Evolutionary conservation across 176 grass and related monocot species (phyloP).

Genomic region (Puccinellia tenuiflora): DNA sequence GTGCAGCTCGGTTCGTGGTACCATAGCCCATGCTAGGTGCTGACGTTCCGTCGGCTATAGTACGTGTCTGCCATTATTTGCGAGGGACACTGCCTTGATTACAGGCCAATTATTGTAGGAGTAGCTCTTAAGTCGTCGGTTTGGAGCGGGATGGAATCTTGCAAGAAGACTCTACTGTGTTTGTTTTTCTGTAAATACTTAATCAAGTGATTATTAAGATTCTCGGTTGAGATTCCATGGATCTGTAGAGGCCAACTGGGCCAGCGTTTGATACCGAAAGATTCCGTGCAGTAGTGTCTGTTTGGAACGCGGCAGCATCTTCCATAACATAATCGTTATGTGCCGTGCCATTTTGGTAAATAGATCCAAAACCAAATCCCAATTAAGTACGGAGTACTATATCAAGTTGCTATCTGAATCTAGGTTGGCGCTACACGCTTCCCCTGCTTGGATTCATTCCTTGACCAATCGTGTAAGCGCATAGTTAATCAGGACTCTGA

Average conservation of each 20-base stretch:
- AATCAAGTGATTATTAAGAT: background rate
- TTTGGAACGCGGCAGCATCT: background rate
- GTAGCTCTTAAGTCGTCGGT: background rate
- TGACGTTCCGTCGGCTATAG: background rate
- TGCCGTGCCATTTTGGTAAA: too few species aligned
- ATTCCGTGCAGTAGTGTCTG: background rate
- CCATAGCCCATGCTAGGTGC: background rate
- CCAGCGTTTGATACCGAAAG: background rate
- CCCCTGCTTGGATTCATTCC: background rate
- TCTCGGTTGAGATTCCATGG: constrained; percentile 19
- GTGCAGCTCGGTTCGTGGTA: background rate
- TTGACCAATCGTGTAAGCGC: background rate
- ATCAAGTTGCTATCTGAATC: constrained; percentile 3
- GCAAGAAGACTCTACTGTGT: background rate
- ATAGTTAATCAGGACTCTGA: background rate
- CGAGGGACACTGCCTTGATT: background rate
- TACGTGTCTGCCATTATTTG: background rate
- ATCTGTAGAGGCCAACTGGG: background rate
- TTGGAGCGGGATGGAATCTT: background rate
- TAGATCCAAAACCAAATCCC: too few species aligned
- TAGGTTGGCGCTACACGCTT: background rate
- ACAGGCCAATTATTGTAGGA: constrained; percentile 3
- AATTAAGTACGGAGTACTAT: background rate
- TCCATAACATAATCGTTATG: background rate
- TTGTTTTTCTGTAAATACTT: background rate